phyloP scores from a whole-genome alignment of 2,329 filamentous ascomycete species.

The Neopestalotiopsis sp. region DNA sequence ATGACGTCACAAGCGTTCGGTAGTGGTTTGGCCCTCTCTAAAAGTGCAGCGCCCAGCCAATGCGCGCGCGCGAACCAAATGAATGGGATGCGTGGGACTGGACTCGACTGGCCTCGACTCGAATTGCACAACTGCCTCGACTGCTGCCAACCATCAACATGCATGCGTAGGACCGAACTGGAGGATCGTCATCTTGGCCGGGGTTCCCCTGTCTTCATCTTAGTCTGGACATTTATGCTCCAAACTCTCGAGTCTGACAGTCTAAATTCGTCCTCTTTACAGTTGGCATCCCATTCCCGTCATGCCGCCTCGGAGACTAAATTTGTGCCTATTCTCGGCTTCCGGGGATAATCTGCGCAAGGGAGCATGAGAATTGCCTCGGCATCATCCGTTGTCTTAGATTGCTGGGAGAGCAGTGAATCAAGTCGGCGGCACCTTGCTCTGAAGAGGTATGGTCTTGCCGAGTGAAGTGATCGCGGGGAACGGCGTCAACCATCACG shows the following conservation, averaged over 20 bases:
- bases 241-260: background rate
- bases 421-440: too few species aligned
- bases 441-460: too few species aligned
- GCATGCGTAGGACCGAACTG: background rate
- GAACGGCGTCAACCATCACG: too few species aligned
- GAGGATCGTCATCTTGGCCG: background rate
- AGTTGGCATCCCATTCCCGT: background rate
- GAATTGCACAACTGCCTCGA: background rate
- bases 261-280: background rate
- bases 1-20: background rate
- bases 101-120: background rate
- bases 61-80: too few species aligned
- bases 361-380: background rate
- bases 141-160: background rate
- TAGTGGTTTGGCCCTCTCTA: background rate
- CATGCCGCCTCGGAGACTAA: background rate
- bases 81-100: background rate
- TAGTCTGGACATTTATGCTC: background rate
- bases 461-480: too few species aligned
- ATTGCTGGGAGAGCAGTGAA: background rate
- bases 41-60: too few species aligned
- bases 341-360: background rate
- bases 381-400: background rate
- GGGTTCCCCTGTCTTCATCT: background rate
- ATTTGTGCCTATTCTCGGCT: background rate